These are phyloP conservation scores for Helicocarpus griseus DNA, from an alignment of 2,329 filamentous ascomycete species.

Conservation along the genomic window DNA sequence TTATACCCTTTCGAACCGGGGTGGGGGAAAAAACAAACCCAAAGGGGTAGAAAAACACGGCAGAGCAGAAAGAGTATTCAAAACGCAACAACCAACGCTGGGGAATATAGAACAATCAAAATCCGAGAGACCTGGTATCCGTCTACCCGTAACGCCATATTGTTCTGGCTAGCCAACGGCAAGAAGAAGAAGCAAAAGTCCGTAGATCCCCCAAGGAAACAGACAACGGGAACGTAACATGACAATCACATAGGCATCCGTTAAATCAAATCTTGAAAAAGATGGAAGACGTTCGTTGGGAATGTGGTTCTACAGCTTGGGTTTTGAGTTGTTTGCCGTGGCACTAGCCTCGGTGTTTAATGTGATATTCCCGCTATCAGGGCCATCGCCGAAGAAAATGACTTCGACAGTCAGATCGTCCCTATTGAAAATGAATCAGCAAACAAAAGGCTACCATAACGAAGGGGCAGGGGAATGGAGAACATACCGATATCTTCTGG, in stretches of 20 bases:
- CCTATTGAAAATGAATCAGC: constrained; percentile 38
- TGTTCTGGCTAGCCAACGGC: not conserved
- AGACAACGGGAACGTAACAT: not conserved
- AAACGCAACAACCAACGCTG: not conserved
- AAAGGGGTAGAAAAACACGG: too few relatives aligned
- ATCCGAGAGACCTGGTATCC: not conserved
- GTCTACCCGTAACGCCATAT: constrained; percentile 2
- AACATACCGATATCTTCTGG: constrained; percentile 73
- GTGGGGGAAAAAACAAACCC: too few relatives aligned
- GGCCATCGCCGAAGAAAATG: constrained; percentile 86
- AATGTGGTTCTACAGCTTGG: constrained; percentile 40
- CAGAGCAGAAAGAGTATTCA: not conserved
- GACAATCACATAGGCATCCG: not conserved
- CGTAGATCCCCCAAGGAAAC: not conserved
- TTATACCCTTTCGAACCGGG: too few relatives aligned
- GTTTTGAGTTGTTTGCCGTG: constrained; percentile 35
- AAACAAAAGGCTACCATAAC: not conserved
- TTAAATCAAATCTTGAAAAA: not conserved
- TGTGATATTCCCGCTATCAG: constrained; percentile 66
- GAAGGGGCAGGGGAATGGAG: not conserved
- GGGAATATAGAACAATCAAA: not conserved
- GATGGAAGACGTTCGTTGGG: not conserved
- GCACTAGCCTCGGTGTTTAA: constrained; percentile 83
- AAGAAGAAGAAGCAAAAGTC: not conserved
- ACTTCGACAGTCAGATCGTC: constrained; percentile 97